Evolutionary conservation across 2,329 filamentous ascomycete genomes (phyloP), one percentile per base, ranked within the genome.

Genomic region (Penicillium brevicompactum): DNA sequence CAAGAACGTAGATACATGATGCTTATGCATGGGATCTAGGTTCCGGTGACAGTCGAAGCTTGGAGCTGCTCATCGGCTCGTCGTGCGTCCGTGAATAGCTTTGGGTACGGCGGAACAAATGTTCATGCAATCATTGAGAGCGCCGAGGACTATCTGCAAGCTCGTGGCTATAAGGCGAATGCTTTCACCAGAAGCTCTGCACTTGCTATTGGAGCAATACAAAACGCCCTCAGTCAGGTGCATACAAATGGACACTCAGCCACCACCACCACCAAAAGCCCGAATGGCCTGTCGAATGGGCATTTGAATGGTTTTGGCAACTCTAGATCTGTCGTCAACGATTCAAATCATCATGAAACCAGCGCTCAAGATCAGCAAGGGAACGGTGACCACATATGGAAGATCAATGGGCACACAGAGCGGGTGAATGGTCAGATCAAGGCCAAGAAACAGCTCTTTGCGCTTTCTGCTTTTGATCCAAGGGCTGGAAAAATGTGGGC

Each of bases 101-200:
- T 55, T 22, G 52, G 52, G 2, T 55, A 49, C 34, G 52, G 52
- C 31, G 52, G 52, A 21, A 30, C 48, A 9, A 55, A 55, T 18
- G 48, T 31, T 3, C 53, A 55, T 14, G 30, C 21, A 5, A 43
- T 53, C 1, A 3, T 53, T 0, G 51, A 53, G 22, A 22, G 21
- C 32, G 46, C 38, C 31, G 18, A 18, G 21, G 40, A n/a, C 9
- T 34, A 22, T 32, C 22, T 8, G 10, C 14, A 44, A 51, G 10
- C 24, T 22, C 22, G 27, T 38, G 24, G 41, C 30, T 13, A 45
- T 32, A 5, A 46, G 13, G 13, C 34, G 6, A 37, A n/a, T 5
- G 5, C 13, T 37, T 16, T n/a, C 34, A 37, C 34, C 13, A 13
- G 34, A n/a, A 37, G 13, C n/a, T 37, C 34, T n/a, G 34, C 13